A percentile compares a stretch with the other conserved stretches of the same genome.
phyloP scores from a whole-genome alignment of 2,329 filamentous ascomycete species.

The Leptographium procerum region DNA sequence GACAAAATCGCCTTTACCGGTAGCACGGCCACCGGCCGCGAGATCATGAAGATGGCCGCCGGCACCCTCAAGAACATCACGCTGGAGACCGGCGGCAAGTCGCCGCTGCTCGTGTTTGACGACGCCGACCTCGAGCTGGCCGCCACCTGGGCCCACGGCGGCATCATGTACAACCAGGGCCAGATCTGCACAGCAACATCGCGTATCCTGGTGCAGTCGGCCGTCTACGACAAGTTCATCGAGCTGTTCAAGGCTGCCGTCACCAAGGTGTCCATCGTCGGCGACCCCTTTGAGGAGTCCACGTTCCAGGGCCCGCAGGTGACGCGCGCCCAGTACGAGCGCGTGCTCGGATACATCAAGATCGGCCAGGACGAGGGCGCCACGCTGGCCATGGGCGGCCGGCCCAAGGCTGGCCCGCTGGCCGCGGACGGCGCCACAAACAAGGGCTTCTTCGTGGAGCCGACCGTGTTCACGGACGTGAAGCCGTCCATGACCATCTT shows the following conservation, averaged over 20 bases:
- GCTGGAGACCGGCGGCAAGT: slow-evolving; percentile 52
- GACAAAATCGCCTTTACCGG: slow-evolving; percentile 66
- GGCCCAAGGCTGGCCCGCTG: slow-evolving; percentile 18
- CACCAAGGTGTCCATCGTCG: slow-evolving; percentile 45
- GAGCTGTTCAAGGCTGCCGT: slow-evolving; percentile 49
- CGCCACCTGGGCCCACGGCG: slow-evolving; percentile 37
- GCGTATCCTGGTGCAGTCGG: slow-evolving; percentile 47
- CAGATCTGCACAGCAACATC: slow-evolving; percentile 52
- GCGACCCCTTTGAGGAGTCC: slow-evolving; percentile 53
- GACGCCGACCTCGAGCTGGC: slow-evolving; percentile 52
- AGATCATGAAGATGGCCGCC: slow-evolving; percentile 61
- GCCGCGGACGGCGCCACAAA: slow-evolving; percentile 33
- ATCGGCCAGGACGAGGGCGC: slow-evolving; percentile 55
- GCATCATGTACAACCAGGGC: slow-evolving; percentile 46
- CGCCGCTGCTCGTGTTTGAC: slow-evolving; percentile 47
- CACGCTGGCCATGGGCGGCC: slow-evolving; percentile 48
- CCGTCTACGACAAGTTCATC: slow-evolving; percentile 49
- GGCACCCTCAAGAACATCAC: slow-evolving; percentile 51
- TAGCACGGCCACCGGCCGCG: slow-evolving; percentile 53
- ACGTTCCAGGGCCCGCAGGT: slow-evolving; percentile 64
- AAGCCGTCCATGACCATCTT: slow-evolving; percentile 24
- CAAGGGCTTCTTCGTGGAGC: slow-evolving; percentile 24
- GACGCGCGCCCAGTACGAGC: slow-evolving; percentile 54
- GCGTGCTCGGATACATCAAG: slow-evolving; percentile 56
- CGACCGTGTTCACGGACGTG: slow-evolving; percentile 24